Conservation (phyloP, 495 filamentous ascomycete genomes). For the Talaromyces ruber region DNA sequence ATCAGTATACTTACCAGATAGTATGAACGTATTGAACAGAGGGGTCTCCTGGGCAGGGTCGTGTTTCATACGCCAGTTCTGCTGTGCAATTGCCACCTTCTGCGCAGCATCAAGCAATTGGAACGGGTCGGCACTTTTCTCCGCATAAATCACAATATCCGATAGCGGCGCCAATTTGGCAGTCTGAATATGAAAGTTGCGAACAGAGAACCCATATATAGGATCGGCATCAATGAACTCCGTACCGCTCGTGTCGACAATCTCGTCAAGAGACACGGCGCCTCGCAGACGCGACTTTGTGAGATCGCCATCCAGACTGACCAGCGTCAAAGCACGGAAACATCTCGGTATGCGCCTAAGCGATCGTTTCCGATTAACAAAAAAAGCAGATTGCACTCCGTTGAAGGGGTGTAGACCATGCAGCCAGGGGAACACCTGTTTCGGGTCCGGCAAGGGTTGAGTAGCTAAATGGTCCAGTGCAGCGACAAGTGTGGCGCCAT, state of each 20-base stretch:
- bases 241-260: conserved; percentile 42
- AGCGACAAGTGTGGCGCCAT: conserved; percentile 54
- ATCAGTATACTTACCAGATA: conserved; percentile 44
- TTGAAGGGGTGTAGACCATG: conserved; percentile 92
- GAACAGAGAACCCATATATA: conserved; percentile 69
- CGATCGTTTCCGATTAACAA: conserved; percentile 64
- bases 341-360: conserved; percentile 68
- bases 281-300: conserved; percentile 72
- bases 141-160: conserved; percentile 87
- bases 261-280: conserved; percentile 69
- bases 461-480: conserved; percentile 66
- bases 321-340: conserved; percentile 72
- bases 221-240: conserved; percentile 62
- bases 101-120: conserved; percentile 59
- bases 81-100: conserved; percentile 67
- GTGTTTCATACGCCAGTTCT: conserved; percentile 59
- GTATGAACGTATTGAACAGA: conserved; percentile 76
- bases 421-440: conserved; percentile 90
- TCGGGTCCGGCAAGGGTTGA: conserved; percentile 75
- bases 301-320: conserved; percentile 83
- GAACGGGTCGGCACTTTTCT: conserved; percentile 43
- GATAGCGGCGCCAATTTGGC: conserved; percentile 82
- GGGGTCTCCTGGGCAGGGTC: conserved; percentile 48
- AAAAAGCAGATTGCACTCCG: conserved; percentile 81
- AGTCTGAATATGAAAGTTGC: conserved; percentile 96